Evolutionary conservation across 192 early-diverging fungal genomes (phyloP), one percentile per base, ranked within the genome.

Genomic region (Rhizophagus sp.): DNA sequence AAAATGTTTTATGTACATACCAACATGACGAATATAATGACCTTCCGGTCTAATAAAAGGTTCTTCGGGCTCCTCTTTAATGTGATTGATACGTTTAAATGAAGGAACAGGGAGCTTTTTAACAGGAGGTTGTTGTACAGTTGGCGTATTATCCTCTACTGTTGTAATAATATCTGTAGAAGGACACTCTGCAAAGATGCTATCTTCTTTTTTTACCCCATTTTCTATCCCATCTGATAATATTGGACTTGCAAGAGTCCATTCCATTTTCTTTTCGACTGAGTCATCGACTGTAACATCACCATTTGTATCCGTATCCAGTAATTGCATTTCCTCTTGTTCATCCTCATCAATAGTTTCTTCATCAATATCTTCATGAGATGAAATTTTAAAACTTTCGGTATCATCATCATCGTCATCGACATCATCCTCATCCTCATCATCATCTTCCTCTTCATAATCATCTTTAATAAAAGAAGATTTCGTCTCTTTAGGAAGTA

Each of bases 1-100:
- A 8, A 41, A 41, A 41, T 41, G 39, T 4, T 41, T 7, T 12
- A 17, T 25, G 39, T 41, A 67, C 80, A 25, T 83, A 89, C 88
- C 92, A 25, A 87, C 83, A 81, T 94, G 89, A 78, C 90, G 89
- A 78, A 94, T 89, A 79, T 96, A 94, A 71, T 95, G 92, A 7
- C 88, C 84, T 41, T 89, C 84, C 1, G 94, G 92, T 69, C 93
- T 84, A 69, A 86, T 81, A 70, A 90, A 94, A 50, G 79, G 78
- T 10, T 79, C 83, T 44, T 84, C 82, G 19, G 52, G 52, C 15
- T 85, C 78, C 6, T 81, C 81, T 3, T 82, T 81, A 12, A 76
- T 73, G 25, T 64, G 36, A 50, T 73, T 44, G 24, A 87, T 81
- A 8, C 75, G 44, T 15, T 79, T 52, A 75, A 88, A 90, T 0